These are phyloP conservation scores for Penicillium flavigenum DNA, from an alignment of 495 filamentous ascomycete species.

Conservation along the genomic window DNA sequence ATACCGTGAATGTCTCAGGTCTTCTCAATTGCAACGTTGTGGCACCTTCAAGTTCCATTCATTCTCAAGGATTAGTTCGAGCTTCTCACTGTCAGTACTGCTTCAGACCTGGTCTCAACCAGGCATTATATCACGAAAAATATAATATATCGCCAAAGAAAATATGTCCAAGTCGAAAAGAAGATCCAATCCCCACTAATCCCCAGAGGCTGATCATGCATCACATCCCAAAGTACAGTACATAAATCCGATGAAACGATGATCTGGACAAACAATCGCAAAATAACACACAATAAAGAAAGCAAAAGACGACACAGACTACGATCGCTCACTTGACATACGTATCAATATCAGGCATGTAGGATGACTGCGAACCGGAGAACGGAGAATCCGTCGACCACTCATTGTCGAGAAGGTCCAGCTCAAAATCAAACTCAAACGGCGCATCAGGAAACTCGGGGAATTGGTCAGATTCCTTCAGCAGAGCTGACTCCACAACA, in stretches of 20 bases:
- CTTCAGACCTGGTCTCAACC: background rate
- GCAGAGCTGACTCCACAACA: conserved; percentile 29
- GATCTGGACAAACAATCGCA: conserved; percentile 7
- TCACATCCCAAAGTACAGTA: conserved; percentile 12
- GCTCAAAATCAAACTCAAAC: conserved; percentile 21
- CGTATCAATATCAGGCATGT: conserved; percentile 37
- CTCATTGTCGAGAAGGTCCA: background rate
- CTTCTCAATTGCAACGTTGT: background rate
- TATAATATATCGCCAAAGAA: conserved; percentile 2
- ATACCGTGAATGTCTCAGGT: background rate
- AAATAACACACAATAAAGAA: conserved; percentile 14
- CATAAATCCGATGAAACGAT: conserved; percentile 8
- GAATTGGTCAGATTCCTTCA: conserved; percentile 36
- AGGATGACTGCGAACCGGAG: conserved; percentile 34
- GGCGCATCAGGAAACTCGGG: conserved; percentile 27
- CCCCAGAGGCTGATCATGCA: background rate
- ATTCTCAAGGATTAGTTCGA: conserved; percentile 7
- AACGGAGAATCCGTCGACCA: conserved; percentile 3
- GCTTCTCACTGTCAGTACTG: conserved; percentile 4
- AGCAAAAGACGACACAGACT: conserved; percentile 14
- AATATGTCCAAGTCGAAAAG: background rate
- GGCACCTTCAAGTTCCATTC: conserved; percentile 3
- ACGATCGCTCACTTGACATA: conserved; percentile 36
- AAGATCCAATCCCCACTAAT: background rate
- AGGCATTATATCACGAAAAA: background rate